Percentiles rank a stretch among this genome's conserved stretches.
Conservation (phyloP, 2,329 filamentous ascomycete genomes). For the Beauveria medogensis region DNA sequence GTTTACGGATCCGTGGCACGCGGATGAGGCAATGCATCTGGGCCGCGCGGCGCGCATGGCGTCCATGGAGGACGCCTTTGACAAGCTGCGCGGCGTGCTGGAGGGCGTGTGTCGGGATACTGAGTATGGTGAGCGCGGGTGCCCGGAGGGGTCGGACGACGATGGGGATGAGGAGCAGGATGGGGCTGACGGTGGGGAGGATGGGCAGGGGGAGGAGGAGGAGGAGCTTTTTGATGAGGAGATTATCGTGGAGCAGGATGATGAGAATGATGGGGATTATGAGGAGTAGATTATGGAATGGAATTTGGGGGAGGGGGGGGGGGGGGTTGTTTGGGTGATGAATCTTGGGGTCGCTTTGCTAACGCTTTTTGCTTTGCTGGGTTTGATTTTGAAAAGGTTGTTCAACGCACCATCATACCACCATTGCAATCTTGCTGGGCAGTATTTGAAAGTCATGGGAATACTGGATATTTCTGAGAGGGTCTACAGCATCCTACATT, state of each 20-base stretch:
- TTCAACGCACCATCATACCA: no score
- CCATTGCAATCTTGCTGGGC: no score
- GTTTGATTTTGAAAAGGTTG: no score
- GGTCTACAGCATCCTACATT: no score
- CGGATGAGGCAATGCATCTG: slow-evolving; percentile 15
- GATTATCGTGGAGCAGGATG: not conserved
- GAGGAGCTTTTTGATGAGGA: not conserved
- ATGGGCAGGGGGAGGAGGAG: not conserved
- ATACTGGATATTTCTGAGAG: no score
- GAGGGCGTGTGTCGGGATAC: not conserved
- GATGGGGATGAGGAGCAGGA: not conserved
- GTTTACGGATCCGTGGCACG: slow-evolving; percentile 15
- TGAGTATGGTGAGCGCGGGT: not conserved
- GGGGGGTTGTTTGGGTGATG: no score
- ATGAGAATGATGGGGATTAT: slow-evolving; percentile 4
- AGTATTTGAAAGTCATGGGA: no score
- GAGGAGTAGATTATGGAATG: not conserved
- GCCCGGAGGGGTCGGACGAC: not conserved
- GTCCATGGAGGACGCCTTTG: not conserved
- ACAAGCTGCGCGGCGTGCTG: not conserved
- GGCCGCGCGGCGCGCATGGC: slow-evolving; percentile 15
- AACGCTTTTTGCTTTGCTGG: no score
- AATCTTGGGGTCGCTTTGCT: no score
- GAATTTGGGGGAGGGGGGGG: no score
- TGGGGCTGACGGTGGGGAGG: not conserved